Evolutionary conservation across 805 yeast species (phyloP).

Genomic region (Scheffersomyces stipitis): DNA sequence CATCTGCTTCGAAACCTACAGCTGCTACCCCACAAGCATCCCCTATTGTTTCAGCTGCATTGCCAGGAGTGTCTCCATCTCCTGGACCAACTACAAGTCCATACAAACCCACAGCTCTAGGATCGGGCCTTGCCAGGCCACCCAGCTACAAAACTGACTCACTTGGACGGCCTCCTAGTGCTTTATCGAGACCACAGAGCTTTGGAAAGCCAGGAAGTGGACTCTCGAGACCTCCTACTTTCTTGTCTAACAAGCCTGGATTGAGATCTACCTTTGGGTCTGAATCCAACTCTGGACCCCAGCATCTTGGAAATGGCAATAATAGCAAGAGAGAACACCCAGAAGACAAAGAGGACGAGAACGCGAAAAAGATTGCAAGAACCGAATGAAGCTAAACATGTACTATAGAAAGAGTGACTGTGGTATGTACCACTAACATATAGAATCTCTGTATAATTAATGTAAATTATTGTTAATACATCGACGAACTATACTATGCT

Average conservation of each 20-base stretch:
- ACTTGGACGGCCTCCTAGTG: constrained; percentile 24
- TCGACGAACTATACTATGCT: not conserved
- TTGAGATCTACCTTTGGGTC: constrained; percentile 7
- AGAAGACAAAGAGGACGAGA: constrained; percentile 5
- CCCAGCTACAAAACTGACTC: constrained; percentile 20
- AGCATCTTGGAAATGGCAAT: constrained; percentile 2
- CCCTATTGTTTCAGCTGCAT: not conserved
- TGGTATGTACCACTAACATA: not conserved
- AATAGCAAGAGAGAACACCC: constrained; percentile 5
- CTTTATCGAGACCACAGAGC: constrained; percentile 23
- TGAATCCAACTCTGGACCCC: constrained; percentile 4
- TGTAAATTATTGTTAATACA: not conserved
- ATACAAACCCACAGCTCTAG: constrained; percentile 22
- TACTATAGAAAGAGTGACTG: not conserved
- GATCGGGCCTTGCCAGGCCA: constrained; percentile 21
- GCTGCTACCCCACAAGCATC: not conserved
- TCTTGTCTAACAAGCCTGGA: constrained; percentile 33
- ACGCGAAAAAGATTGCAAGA: constrained; percentile 7
- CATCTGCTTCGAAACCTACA: not conserved
- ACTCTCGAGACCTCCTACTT: constrained; percentile 37
- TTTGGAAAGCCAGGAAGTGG: constrained; percentile 31
- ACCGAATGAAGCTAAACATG: constrained; percentile 2
- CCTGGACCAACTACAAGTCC: not conserved
- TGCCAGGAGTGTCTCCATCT: not conserved
- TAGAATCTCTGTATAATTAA: not conserved